These are phyloP conservation scores for Neofusicoccum umdonicola DNA, from an alignment of 2,329 filamentous ascomycete genomes.

Conservation along the genomic window DNA sequence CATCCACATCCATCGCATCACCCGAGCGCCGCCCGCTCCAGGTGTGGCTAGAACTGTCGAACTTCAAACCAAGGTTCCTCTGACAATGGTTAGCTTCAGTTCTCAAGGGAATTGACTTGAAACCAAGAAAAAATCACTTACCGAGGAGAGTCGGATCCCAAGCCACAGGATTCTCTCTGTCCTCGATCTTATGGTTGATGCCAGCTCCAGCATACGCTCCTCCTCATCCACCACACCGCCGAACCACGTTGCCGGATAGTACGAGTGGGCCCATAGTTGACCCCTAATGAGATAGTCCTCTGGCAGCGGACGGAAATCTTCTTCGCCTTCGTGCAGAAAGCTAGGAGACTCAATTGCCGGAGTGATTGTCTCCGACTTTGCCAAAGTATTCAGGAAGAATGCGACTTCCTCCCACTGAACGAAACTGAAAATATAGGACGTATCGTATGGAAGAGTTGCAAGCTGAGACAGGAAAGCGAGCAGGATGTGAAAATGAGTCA, in stretches of 20 bases:
- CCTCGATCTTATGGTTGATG: slow-evolving; percentile 58
- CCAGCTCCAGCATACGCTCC: slow-evolving; percentile 62
- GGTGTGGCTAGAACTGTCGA: neutral
- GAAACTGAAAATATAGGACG: slow-evolving; percentile 26
- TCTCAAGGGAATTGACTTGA: neutral
- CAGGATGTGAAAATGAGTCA: slow-evolving; percentile 62
- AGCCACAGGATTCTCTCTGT: slow-evolving; percentile 61
- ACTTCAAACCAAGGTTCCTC: neutral
- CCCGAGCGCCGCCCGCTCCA: neutral
- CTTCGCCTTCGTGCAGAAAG: slow-evolving; percentile 51
- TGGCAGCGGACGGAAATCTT: slow-evolving; percentile 56
- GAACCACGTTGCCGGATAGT: slow-evolving; percentile 62
- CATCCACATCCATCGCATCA: slow-evolving; percentile 8
- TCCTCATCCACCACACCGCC: slow-evolving; percentile 63
- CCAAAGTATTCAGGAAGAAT: slow-evolving; percentile 54
- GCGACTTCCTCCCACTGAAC: slow-evolving; percentile 57
- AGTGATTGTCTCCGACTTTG: neutral
- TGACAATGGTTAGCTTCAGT: neutral
- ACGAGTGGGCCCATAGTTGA: slow-evolving; percentile 58
- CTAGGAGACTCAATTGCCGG: slow-evolving; percentile 14
- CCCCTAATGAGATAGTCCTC: slow-evolving; percentile 69
- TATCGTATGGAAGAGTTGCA: slow-evolving; percentile 37
- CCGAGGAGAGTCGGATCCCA: slow-evolving; percentile 34
- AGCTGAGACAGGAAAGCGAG: slow-evolving; percentile 57
- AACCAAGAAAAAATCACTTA: neutral